Base-by-base conservation (phyloP, 352 stramenopile species). In the Globisporangium ultimum region DNA sequence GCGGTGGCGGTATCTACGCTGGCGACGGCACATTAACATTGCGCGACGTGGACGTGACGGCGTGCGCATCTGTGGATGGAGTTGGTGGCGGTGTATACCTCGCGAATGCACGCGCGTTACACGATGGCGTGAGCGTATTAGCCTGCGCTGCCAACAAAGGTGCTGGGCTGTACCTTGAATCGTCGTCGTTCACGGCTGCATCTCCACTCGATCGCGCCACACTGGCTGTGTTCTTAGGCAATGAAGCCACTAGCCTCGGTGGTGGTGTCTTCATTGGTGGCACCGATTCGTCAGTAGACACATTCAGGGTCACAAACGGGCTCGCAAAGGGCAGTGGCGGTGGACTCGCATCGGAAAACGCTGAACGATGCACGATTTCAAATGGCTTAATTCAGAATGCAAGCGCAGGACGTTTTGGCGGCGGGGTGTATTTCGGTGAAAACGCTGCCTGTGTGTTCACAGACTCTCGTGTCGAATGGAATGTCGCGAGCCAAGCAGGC, bases 211-310 rank as follows among this genome's bases (percentile, higher is more conserved):
- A 32, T 32, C 40, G 55, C 15, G 21, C 17, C 1, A 10, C 58
- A 4, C 8, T 34, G 20, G 43, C 48, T 13, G 21, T 55, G 4
- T 36, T 36, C 2, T 53, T 40, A 1, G 32, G 58, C 13, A 78
- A 67, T 18, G 18, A n/a, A 10, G 71, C 73, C 20, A 41, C 56
- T 2, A 59, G 63, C 12, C 53, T 64, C 8, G 73, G 74, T 38
- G 74, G 74, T 11, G 58, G 63, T 0, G 12, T 77, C 21, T 83
- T 74, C 47, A 45, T 76, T 18, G 63, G 48, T 24, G 74, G 74
- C 9, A 49, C 58, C 7, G 54, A 51, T 52, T 48, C 66, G 0
- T 49, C 12, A 2, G 24, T 80, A 4, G 58, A 60, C 8, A 60
- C 68, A 28, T 17, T 71, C 18, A 24, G 41, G 1, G 34, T 80